These are phyloP conservation scores for Aspergillus diversus DNA, from an alignment of 495 filamentous ascomycete genomes.

Conservation along the genomic window DNA sequence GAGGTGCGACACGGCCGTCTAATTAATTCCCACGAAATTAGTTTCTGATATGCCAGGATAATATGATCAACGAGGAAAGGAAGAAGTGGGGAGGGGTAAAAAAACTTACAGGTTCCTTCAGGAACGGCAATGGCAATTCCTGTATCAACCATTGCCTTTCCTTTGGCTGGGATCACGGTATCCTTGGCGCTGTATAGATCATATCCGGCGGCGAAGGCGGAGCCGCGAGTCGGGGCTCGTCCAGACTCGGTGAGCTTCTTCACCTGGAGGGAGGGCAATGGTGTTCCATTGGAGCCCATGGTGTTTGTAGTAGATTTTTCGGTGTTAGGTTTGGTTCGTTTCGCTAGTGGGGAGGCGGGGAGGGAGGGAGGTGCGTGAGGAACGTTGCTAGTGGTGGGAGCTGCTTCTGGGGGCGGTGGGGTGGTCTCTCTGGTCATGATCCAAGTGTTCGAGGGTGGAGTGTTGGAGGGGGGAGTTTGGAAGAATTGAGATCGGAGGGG, in stretches of 20 bases:
- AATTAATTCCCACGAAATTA: not conserved
- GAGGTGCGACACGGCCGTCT: conserved; percentile 92
- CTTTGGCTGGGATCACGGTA: conserved; percentile 75
- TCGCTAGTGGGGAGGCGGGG: conserved; percentile 65
- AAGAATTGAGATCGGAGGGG: not conserved
- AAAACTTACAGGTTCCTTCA: conserved; percentile 75
- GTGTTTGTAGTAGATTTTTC: conserved; percentile 32
- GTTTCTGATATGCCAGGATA: conserved; percentile 10
- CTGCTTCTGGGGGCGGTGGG: conserved; percentile 36
- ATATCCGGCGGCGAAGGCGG: conserved; percentile 88
- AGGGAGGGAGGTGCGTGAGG: conserved; percentile 58
- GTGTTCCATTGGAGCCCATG: conserved; percentile 41
- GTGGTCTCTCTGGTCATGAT: conserved; percentile 60
- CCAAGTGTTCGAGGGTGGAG: conserved; percentile 5
- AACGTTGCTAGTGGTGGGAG: conserved; percentile 24
- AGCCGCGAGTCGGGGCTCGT: conserved; percentile 81
- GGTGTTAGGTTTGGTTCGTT: conserved; percentile 58
- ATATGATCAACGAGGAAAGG: not conserved
- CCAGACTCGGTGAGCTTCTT: conserved; percentile 81
- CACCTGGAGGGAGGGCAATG: conserved; percentile 69
- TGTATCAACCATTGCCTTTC: conserved; percentile 85
- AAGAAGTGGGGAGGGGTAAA: not conserved
- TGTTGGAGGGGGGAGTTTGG: not conserved
- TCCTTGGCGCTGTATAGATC: conserved; percentile 81
- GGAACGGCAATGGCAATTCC: conserved; percentile 89